A percentile compares a stretch with the other conserved stretches of the same genome.
phyloP scores from a whole-genome alignment of 192 early-diverging fungal species.

The Jimgerdemannia flammicorona region DNA sequence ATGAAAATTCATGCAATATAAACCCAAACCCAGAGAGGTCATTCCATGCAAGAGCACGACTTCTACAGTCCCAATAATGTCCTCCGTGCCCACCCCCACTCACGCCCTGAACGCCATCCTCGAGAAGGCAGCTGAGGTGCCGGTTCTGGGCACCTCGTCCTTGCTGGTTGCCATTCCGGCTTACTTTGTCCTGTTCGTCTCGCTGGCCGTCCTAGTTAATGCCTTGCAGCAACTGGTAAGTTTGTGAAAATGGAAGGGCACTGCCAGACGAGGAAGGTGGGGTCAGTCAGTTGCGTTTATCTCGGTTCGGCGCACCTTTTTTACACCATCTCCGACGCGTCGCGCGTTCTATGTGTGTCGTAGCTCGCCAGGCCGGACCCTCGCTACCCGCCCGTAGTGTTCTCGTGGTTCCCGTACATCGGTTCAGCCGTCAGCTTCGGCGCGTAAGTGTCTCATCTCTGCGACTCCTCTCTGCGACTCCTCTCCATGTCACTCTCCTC shows the following conservation, averaged over 20 bases:
- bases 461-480: not conserved
- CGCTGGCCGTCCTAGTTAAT: not conserved
- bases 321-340: not conserved
- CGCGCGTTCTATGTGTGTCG: not conserved
- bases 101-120: not conserved
- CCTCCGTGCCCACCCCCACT: not conserved
- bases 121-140: not conserved
- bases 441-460: constrained; percentile 34
- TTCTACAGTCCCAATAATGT: not conserved
- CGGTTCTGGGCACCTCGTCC: not conserved
- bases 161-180: not conserved
- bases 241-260: not conserved
- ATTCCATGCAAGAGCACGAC: too few relatives aligned
- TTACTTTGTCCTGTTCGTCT: not conserved
- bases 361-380: not conserved
- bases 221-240: not conserved
- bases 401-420: constrained; percentile 82
- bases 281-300: not conserved
- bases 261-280: not conserved
- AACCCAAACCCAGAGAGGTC: too few relatives aligned
- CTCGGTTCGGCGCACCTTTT: too few relatives aligned
- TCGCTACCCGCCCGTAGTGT: constrained; percentile 55
- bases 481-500: not conserved
- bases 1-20: too few relatives aligned
- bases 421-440: constrained; percentile 87